Conservation (phyloP, 2,329 filamentous ascomycete genomes). For the Curvularia eragrostidis region DNA sequence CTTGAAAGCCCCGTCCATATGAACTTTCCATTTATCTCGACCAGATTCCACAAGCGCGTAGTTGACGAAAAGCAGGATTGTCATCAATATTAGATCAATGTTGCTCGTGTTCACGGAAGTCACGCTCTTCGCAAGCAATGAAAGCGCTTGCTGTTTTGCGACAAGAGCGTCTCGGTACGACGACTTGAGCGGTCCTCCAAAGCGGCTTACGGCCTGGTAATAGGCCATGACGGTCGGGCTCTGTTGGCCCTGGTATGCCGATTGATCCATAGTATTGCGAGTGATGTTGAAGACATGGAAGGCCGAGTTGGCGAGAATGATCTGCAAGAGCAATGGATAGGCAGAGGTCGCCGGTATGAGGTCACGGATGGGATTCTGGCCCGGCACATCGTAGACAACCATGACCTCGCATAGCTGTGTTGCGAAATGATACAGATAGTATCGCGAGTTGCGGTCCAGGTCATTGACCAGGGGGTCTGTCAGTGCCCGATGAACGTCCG, state of each 20-base stretch:
- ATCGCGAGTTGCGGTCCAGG: slow-evolving; percentile 55
- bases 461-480: slow-evolving; percentile 65
- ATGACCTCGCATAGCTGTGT: slow-evolving; percentile 63
- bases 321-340: slow-evolving; percentile 55
- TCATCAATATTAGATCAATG: slow-evolving; percentile 54
- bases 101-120: slow-evolving; percentile 38
- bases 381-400: slow-evolving; percentile 55
- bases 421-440: slow-evolving; percentile 58
- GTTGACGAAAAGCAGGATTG: slow-evolving; percentile 58
- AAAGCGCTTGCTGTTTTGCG: slow-evolving; percentile 58
- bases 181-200: slow-evolving; percentile 45
- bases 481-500: slow-evolving; percentile 52
- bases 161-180: slow-evolving; percentile 49
- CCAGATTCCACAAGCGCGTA: slow-evolving; percentile 60
- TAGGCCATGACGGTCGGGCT: slow-evolving; percentile 43
- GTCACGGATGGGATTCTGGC: slow-evolving; percentile 58
- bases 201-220: slow-evolving; percentile 49
- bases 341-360: slow-evolving; percentile 55
- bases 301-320: slow-evolving; percentile 58
- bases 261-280: slow-evolving; percentile 43
- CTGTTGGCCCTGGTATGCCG: slow-evolving; percentile 42
- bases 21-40: slow-evolving; percentile 59
- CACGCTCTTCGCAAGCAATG: slow-evolving; percentile 49
- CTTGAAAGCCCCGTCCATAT: slow-evolving; percentile 59
- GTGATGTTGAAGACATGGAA: slow-evolving; percentile 54